These are phyloP conservation scores for Nadsonia starkeyi-henricii DNA, from an alignment of 1,139 yeast genomes.

Conservation along the genomic window DNA sequence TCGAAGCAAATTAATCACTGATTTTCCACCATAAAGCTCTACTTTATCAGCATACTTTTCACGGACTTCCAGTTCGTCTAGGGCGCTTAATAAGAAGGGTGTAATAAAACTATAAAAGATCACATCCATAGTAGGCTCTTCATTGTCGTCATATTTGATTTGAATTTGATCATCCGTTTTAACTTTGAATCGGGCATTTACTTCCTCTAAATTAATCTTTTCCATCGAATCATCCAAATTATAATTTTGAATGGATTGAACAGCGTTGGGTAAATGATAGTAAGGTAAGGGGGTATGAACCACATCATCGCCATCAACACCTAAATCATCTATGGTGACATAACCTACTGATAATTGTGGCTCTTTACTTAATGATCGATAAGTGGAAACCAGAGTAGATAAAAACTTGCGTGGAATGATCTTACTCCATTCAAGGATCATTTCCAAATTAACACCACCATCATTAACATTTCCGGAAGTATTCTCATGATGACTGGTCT, in stretches of 20 bases:
- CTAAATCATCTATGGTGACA: slow-evolving; percentile 71
- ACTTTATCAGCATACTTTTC: slow-evolving; percentile 12
- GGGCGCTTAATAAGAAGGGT: slow-evolving; percentile 46
- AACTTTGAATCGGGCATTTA: not conserved
- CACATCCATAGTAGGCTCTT: slow-evolving; percentile 40
- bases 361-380: slow-evolving; percentile 4
- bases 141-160: slow-evolving; percentile 8
- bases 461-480: not conserved
- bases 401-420: not conserved
- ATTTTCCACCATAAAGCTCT: slow-evolving; percentile 35
- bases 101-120: slow-evolving; percentile 67
- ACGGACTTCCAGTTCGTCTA: slow-evolving; percentile 20
- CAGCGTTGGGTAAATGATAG: slow-evolving; percentile 62
- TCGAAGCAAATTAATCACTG: slow-evolving; percentile 34
- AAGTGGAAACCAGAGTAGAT: not conserved
- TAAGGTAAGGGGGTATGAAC: slow-evolving; percentile 48
- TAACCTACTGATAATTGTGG: slow-evolving; percentile 39
- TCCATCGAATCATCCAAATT: slow-evolving; percentile 7
- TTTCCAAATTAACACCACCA: not conserved
- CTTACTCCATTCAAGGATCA: not conserved
- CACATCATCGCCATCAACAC: slow-evolving; percentile 81
- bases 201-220: too few species aligned
- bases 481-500: slow-evolving; percentile 1
- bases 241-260: slow-evolving; percentile 33
- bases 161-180: not conserved